Conservation (phyloP, 2,329 filamentous ascomycete species). For the Ceratocystis cubensis region DNA sequence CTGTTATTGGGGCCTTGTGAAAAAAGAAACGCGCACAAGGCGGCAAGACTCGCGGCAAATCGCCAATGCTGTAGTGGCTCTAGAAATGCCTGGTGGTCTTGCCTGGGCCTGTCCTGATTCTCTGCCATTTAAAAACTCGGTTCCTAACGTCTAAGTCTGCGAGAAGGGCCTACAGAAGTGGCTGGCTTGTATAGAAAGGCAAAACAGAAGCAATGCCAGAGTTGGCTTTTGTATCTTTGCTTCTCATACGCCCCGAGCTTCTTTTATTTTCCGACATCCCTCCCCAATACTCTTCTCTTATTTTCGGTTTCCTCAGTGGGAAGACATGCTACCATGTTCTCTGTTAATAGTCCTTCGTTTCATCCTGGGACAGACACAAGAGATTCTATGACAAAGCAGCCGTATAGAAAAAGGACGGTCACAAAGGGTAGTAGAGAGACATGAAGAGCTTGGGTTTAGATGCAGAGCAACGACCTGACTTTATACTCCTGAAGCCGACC, state of each 20-base stretch:
- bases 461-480: too few relatives aligned
- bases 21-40: not conserved
- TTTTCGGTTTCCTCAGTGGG: not conserved
- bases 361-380: not conserved
- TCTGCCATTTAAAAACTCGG: too few relatives aligned
- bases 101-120: not conserved
- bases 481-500: too few relatives aligned
- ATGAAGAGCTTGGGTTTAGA: too few relatives aligned
- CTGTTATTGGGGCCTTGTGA: not conserved
- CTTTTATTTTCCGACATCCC: not conserved
- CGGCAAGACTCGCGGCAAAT: not conserved
- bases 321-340: not conserved
- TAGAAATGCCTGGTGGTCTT: constrained; percentile 2
- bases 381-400: not conserved
- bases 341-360: not conserved
- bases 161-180: too few relatives aligned
- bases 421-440: too few relatives aligned
- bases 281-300: not conserved
- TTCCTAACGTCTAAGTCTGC: too few relatives aligned
- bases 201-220: not conserved
- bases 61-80: constrained; percentile 4
- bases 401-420: too few relatives aligned
- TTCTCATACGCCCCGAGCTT: not conserved
- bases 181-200: too few relatives aligned
- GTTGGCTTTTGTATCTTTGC: not conserved